A percentile compares a stretch with the other conserved stretches of the same genome.
Conservation (phyloP, 2,329 filamentous ascomycete species). For the Venturia effusa region DNA sequence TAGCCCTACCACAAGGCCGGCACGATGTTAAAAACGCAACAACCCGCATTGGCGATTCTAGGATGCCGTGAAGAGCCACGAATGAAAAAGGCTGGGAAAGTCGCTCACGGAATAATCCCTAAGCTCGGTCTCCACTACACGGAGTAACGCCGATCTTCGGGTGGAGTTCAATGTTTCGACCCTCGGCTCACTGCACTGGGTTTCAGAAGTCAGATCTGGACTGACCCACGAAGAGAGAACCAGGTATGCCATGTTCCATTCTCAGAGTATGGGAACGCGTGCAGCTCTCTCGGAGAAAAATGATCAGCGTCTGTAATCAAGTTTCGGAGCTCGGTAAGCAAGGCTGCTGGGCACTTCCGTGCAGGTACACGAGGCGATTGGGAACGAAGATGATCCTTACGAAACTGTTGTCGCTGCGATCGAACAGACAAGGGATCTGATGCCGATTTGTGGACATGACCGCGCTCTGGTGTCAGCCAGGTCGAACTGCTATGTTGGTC, state of each 20-base stretch:
- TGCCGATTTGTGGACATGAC: neutral
- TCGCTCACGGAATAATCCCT: neutral
- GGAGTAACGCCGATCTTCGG: neutral
- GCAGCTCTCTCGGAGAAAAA: neutral
- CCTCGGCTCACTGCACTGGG: neutral
- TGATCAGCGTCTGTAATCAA: neutral
- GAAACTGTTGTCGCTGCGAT: neutral
- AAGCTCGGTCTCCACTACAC: neutral
- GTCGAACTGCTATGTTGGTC: neutral
- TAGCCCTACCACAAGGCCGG: neutral
- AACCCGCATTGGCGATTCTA: neutral
- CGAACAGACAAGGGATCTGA: neutral
- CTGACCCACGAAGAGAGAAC: neutral
- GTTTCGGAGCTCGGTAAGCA: neutral
- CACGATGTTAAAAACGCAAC: neutral
- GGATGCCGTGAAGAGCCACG: neutral
- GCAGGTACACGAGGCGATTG: neutral
- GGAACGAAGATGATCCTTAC: neutral
- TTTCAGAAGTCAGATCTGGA: neutral
- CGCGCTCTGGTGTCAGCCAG: neutral
- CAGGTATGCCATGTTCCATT: neutral
- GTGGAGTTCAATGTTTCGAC: neutral
- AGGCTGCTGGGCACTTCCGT: neutral
- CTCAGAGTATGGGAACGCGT: neutral
- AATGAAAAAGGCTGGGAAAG: neutral